phyloP scores from a whole-genome alignment of 148 eudicot species.

The Mesembryanthemum crystallinum region DNA sequence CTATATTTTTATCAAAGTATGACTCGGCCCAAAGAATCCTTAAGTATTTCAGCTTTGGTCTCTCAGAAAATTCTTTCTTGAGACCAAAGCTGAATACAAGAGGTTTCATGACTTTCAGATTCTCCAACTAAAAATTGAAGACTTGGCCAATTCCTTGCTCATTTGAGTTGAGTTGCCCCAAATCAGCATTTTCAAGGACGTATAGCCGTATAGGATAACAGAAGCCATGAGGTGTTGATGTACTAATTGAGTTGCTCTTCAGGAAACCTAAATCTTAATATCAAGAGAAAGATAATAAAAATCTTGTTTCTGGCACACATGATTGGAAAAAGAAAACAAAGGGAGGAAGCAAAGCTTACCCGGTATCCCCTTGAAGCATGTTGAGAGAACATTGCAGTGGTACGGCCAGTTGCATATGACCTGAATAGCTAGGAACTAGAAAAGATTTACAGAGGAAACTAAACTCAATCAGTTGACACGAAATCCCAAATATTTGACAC shows the following conservation, averaged over 20 bases:
- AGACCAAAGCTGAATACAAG: not conserved
- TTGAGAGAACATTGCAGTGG: slow-evolving; percentile 79
- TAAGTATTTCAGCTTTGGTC: not conserved
- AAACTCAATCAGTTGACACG: slow-evolving; percentile 10
- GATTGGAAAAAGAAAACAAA: not conserved
- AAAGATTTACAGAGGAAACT: slow-evolving; percentile 25
- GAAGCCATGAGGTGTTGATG: not conserved
- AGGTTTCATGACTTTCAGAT: too few relatives aligned
- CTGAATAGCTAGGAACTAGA: slow-evolving; percentile 31
- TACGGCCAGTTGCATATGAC: slow-evolving; percentile 45
- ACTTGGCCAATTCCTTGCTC: not conserved
- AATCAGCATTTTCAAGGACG: not conserved
- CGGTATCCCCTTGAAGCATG: slow-evolving; percentile 97
- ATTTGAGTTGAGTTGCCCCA: not conserved
- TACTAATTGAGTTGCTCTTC: not conserved
- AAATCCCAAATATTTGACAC: slow-evolving; percentile 3
- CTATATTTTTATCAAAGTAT: not conserved
- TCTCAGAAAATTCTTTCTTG: not conserved
- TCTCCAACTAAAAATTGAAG: not conserved
- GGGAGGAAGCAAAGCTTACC: slow-evolving; percentile 46
- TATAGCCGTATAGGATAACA: not conserved
- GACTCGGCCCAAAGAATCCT: not conserved
- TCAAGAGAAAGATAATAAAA: not conserved
- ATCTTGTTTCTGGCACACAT: not conserved
- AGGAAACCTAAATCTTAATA: not conserved